These are phyloP conservation scores for Nelumbo lutea DNA, from an alignment of 164 flowering plant species.

Conservation along the genomic window DNA sequence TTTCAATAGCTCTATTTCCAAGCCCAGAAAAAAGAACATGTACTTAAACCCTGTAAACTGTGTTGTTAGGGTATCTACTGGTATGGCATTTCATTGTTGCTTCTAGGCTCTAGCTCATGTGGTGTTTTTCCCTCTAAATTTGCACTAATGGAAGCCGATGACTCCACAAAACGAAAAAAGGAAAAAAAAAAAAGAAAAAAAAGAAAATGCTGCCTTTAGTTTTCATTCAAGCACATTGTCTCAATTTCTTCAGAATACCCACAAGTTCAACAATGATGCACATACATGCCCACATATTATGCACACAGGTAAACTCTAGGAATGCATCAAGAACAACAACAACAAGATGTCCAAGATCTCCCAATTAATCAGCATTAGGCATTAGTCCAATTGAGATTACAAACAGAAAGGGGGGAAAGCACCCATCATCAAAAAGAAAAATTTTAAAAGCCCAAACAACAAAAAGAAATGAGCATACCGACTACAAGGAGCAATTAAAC, in stretches of 20 bases:
- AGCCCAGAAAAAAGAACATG: too few species aligned
- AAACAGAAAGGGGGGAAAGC: background rate
- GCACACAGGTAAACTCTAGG: constrained; percentile 9
- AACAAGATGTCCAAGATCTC: background rate
- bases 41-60: too few species aligned
- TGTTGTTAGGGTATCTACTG: too few species aligned
- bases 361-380: background rate
- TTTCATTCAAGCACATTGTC: too few species aligned
- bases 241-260: background rate
- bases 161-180: too few species aligned
- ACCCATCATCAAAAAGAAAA: background rate
- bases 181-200: too few species aligned
- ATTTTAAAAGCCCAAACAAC: background rate
- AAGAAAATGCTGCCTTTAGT: too few species aligned
- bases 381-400: background rate
- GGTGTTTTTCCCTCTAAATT: too few species aligned
- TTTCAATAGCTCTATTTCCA: too few species aligned
- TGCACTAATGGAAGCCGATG: too few species aligned
- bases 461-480: background rate
- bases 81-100: too few species aligned
- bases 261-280: background rate
- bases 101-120: too few species aligned
- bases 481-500: background rate
- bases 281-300: constrained; percentile 1
- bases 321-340: background rate